phyloP scores from a whole-genome alignment of 2,329 filamentous ascomycete genomes.

The Emmonsia crescens region DNA sequence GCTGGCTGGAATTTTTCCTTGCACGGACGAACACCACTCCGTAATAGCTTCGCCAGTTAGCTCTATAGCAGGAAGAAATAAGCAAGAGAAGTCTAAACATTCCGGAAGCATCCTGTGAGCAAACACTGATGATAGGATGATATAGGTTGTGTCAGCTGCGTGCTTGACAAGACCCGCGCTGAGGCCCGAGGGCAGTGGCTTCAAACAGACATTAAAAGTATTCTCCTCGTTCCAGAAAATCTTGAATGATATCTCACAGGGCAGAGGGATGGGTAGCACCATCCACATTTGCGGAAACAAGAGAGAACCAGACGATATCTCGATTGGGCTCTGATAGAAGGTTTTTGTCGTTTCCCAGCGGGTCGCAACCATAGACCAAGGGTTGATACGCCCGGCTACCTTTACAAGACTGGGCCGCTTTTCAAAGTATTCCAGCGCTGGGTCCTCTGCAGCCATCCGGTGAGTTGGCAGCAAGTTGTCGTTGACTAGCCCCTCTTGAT shows the following conservation, averaged over 20 bases:
- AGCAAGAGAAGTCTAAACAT: constrained; percentile 14
- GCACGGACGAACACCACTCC: constrained; percentile 15
- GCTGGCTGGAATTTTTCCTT: constrained; percentile 7
- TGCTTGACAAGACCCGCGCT: constrained; percentile 3
- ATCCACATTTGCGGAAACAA: constrained; percentile 12
- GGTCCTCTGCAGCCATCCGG: constrained; percentile 25
- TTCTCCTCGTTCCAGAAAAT: constrained; percentile 22
- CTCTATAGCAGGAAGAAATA: constrained; percentile 15
- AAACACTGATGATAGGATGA: constrained; percentile 16
- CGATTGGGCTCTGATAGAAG: constrained; percentile 15
- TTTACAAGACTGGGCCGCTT: constrained; percentile 19
- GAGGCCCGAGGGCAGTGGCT: constrained; percentile 4
- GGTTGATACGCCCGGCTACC: constrained; percentile 25
- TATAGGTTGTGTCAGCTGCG: constrained; percentile 13
- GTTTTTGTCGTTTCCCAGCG: constrained; percentile 16
- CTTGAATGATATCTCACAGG: constrained; percentile 17
- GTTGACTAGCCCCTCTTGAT: constrained; percentile 61
- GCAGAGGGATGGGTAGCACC: constrained; percentile 17
- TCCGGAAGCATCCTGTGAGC: constrained; percentile 11
- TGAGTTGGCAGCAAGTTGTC: constrained; percentile 59
- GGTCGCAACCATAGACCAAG: constrained; percentile 28
- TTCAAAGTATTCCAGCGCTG: constrained; percentile 24
- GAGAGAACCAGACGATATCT: constrained; percentile 10
- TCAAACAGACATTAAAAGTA: constrained; percentile 14
- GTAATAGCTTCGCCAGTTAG: constrained; percentile 3